Evolutionary conservation across 495 filamentous ascomycete genomes (phyloP).

Genomic region (Penicillium coprophilum): DNA sequence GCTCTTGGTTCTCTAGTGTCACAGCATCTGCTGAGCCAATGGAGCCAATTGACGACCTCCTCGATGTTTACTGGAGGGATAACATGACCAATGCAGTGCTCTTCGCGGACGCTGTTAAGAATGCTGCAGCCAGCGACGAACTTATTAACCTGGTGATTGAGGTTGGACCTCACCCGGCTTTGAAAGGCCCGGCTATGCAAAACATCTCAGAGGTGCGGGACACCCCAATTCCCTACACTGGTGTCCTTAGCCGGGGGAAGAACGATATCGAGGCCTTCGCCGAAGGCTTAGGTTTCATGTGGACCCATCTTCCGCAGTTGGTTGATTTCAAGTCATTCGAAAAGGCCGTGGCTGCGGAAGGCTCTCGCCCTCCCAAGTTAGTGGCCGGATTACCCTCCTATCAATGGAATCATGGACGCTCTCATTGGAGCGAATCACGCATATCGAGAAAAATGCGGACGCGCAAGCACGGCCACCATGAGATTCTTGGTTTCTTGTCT

Average conservation of each 20-base stretch:
- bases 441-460: conserved; percentile 22
- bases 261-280: conserved; percentile 41
- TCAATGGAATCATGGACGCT: conserved; percentile 43
- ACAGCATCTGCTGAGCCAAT: conserved; percentile 8
- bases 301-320: conserved; percentile 26
- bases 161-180: conserved; percentile 51
- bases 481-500: conserved; percentile 26
- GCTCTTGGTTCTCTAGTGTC: conserved; percentile 13
- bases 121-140: background rate
- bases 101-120: conserved; percentile 11
- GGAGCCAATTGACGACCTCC: background rate
- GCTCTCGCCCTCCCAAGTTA: background rate
- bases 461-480: conserved; percentile 16
- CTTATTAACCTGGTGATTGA: conserved; percentile 39
- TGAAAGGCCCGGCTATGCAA: conserved; percentile 37
- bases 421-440: conserved; percentile 48
- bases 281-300: conserved; percentile 47
- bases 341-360: background rate
- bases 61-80: conserved; percentile 12
- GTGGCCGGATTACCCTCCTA: conserved; percentile 44
- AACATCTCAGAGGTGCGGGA: conserved; percentile 19
- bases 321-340: too few species aligned
- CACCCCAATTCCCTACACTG: conserved; percentile 36
- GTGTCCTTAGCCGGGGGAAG: conserved; percentile 31
- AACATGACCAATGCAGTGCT: conserved; percentile 9